Percentiles rank a stretch among this genome's conserved stretches.
phyloP scores from a whole-genome alignment of 345 rosid genomes.

The Gossypium stocksii region DNA sequence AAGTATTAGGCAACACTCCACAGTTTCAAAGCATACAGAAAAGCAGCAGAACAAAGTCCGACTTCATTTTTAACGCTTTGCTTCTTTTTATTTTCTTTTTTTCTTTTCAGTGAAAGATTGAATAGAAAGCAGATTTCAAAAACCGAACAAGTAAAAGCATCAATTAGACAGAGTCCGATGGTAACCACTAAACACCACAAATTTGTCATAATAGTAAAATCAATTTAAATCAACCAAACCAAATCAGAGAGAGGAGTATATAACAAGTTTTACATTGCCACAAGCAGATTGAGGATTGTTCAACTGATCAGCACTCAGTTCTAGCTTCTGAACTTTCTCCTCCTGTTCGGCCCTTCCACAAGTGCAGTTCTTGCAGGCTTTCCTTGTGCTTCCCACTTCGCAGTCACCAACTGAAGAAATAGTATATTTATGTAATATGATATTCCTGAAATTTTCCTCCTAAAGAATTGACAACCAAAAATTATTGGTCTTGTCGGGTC shows the following conservation, averaged over 20 bases:
- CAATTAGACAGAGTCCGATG: not conserved
- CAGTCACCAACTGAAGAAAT: constrained; percentile 64
- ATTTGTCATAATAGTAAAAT: not conserved
- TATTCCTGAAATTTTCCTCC: not conserved
- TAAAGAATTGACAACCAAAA: not conserved
- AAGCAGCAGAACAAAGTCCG: not conserved
- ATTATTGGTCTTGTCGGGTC: not conserved
- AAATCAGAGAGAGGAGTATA: not conserved
- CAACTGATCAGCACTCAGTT: constrained; percentile 64
- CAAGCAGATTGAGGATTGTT: constrained; percentile 91
- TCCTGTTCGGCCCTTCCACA: constrained; percentile 98
- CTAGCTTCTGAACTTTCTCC: constrained; percentile 73
- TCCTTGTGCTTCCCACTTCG: constrained; percentile 72
- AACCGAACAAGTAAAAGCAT: not conserved
- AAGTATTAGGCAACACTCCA: not conserved
- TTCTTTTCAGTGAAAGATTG: not conserved
- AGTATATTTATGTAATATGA: not conserved
- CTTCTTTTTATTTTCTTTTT: not conserved
- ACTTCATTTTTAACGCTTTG: not conserved
- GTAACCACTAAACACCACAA: not conserved
- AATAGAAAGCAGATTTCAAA: not conserved
- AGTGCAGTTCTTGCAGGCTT: constrained; percentile 92
- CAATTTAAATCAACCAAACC: not conserved
- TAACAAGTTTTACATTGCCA: constrained; percentile 63
- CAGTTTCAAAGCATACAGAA: not conserved